These are phyloP conservation scores for Lyophyllum shimeji DNA, from an alignment of 768 basidiomycete species.

Conservation along the genomic window DNA sequence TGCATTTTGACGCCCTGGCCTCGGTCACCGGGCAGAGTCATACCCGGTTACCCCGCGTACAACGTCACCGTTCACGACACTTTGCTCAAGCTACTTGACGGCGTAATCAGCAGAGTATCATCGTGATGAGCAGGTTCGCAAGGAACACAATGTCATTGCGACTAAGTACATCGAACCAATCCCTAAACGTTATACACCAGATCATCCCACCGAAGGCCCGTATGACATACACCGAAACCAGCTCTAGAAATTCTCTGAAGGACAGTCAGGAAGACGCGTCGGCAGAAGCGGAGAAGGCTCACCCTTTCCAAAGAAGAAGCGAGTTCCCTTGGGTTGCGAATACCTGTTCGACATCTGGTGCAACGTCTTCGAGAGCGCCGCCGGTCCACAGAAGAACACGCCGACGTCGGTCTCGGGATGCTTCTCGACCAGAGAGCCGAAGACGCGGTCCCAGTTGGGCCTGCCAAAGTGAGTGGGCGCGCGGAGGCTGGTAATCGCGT, in stretches of 20 bases:
- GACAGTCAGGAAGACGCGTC: neutral
- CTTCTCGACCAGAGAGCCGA: slow-evolving; percentile 71
- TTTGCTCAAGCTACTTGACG: too few relatives aligned
- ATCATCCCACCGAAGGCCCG: neutral
- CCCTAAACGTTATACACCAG: neutral
- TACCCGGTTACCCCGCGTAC: slow-evolving; percentile 5
- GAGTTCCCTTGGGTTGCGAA: slow-evolving; percentile 71
- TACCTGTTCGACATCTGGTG: slow-evolving; percentile 86
- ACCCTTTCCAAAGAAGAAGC: slow-evolving; percentile 94
- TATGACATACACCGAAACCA: slow-evolving; percentile 3
- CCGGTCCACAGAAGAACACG: slow-evolving; percentile 92
- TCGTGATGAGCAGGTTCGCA: neutral
- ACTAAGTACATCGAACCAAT: slow-evolving; percentile 1
- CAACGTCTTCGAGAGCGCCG: slow-evolving; percentile 65
- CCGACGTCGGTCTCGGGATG: slow-evolving; percentile 90
- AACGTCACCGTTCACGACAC: too few relatives aligned
- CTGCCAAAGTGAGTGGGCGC: slow-evolving; percentile 93
- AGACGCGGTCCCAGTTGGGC: slow-evolving; percentile 83
- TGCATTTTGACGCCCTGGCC: slow-evolving; percentile 11
- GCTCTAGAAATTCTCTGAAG: slow-evolving; percentile 35
- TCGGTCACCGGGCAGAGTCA: slow-evolving; percentile 4
- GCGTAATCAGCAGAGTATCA: too few relatives aligned
- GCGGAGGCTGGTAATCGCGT: slow-evolving; percentile 84
- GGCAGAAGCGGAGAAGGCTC: slow-evolving; percentile 19
- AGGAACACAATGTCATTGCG: neutral